These are phyloP conservation scores for Porodaedalea pini DNA, from an alignment of 1,284 basidiomycete species.

Conservation along the genomic window DNA sequence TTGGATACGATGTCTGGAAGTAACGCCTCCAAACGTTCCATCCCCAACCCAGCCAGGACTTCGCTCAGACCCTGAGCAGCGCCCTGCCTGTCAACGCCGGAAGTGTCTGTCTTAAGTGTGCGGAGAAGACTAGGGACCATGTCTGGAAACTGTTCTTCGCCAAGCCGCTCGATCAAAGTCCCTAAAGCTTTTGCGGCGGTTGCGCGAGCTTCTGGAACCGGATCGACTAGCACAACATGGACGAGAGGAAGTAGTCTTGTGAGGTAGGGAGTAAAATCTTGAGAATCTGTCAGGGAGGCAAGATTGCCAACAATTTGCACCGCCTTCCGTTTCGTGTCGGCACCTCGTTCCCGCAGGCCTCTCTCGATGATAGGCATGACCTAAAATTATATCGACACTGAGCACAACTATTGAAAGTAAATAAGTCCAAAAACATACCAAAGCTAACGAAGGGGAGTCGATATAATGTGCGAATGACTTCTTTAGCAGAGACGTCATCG, in stretches of 20 bases:
- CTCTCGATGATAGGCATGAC: conserved; percentile 95
- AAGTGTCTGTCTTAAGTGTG: conserved; percentile 90
- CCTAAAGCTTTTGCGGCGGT: conserved; percentile 98
- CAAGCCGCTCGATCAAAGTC: conserved; percentile 92
- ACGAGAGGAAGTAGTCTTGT: conserved; percentile 86
- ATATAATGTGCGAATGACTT: conserved; percentile 99
- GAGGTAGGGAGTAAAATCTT: conserved; percentile 97
- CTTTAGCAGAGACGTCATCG: conserved; percentile 81
- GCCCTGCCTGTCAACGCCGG: conserved; percentile 95
- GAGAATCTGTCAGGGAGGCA: conserved; percentile 90
- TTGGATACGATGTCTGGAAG: conserved; percentile 93
- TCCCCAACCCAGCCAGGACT: conserved; percentile 92
- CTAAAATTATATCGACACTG: conserved; percentile 36
- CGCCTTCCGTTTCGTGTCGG: conserved; percentile 93
- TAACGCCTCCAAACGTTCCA: conserved; percentile 94
- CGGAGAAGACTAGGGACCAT: conserved; percentile 88
- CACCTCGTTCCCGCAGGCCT: conserved; percentile 87
- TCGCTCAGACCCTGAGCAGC: conserved; percentile 98
- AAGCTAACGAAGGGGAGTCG: conserved; percentile 94
- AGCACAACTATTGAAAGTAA: conserved; percentile 12
- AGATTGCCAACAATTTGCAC: conserved; percentile 97
- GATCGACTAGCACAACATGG: conserved; percentile 89
- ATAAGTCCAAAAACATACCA: conserved; percentile 50
- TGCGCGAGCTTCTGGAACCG: conserved; percentile 94
- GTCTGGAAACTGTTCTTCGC: conserved; percentile 94